Percentiles rank a stretch among this genome's conserved stretches.
phyloP scores from a whole-genome alignment of 345 rosid species.

The Citrus unshiu region DNA sequence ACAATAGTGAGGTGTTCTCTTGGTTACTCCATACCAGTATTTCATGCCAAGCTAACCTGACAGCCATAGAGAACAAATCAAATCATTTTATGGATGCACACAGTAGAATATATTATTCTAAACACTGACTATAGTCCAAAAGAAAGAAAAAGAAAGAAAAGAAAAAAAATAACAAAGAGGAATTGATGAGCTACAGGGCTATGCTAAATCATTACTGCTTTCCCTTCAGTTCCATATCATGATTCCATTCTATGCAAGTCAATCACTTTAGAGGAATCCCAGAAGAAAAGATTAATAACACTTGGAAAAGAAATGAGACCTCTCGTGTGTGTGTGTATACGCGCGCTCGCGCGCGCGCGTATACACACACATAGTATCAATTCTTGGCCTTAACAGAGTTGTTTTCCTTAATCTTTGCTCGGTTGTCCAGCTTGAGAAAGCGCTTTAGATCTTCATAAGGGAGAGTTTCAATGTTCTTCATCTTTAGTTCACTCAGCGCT shows the following conservation, averaged over 20 bases:
- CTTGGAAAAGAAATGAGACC: constrained; percentile 18
- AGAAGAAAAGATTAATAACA: constrained; percentile 9
- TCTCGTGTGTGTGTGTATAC: not conserved
- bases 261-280: constrained; percentile 22
- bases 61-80: constrained; percentile 3
- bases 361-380: constrained; percentile 18
- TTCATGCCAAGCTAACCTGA: not conserved
- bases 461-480: constrained; percentile 64
- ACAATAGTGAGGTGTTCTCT: not conserved
- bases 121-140: constrained; percentile 5
- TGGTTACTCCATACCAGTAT: not conserved
- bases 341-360: too few species aligned
- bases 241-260: constrained; percentile 20
- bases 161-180: not conserved
- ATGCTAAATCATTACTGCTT: constrained; percentile 9
- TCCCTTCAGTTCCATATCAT: constrained; percentile 10
- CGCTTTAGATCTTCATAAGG: constrained; percentile 75
- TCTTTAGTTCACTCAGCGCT: constrained; percentile 70
- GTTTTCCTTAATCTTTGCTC: constrained; percentile 80
- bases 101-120: not conserved
- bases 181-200: constrained; percentile 1
- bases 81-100: not conserved
- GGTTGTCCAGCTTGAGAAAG: constrained; percentile 82
- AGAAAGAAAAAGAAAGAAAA: not conserved
- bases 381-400: constrained; percentile 84